Percentiles rank a stretch among this genome's conserved stretches.
Conservation (phyloP, 805 yeast species). For the Metschnikowia santaceciliae region DNA sequence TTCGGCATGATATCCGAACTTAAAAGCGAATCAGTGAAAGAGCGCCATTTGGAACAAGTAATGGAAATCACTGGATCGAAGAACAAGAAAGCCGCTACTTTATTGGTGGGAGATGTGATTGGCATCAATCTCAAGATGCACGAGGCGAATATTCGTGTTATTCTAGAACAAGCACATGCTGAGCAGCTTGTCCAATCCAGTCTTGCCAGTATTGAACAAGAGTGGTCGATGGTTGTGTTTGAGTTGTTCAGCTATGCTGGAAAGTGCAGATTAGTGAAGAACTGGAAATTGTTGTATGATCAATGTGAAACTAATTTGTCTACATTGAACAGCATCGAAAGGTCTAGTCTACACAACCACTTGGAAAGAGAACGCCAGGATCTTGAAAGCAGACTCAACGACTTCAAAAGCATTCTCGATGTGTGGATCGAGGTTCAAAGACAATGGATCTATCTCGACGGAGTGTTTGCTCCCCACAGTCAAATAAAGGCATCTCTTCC, state of each 20-base stretch:
- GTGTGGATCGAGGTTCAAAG: constrained; percentile 80
- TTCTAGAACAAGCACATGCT: constrained; percentile 63
- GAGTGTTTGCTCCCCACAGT: constrained; percentile 57
- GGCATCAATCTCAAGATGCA: constrained; percentile 47
- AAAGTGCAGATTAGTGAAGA: constrained; percentile 53
- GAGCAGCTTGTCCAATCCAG: constrained; percentile 65
- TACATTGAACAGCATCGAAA: constrained; percentile 63
- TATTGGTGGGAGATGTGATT: constrained; percentile 61
- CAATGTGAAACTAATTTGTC: constrained; percentile 57
- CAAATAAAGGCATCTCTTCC: constrained; percentile 66
- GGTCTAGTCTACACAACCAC: constrained; percentile 55
- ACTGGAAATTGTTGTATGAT: constrained; percentile 64
- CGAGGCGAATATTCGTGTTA: constrained; percentile 41
- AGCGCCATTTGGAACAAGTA: constrained; percentile 63
- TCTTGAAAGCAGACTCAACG: constrained; percentile 55
- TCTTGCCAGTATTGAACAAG: constrained; percentile 43
- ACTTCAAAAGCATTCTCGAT: constrained; percentile 51
- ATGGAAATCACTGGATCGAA: constrained; percentile 33
- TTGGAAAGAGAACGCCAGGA: constrained; percentile 56
- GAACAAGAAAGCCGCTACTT: constrained; percentile 13
- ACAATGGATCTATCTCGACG: constrained; percentile 85
- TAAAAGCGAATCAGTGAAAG: constrained; percentile 53
- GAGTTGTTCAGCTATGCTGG: constrained; percentile 51
- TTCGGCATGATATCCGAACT: constrained; percentile 42
- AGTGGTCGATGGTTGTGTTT: constrained; percentile 55